A percentile compares a stretch with the other conserved stretches of the same genome.
These are phyloP conservation scores for Puya raimondii DNA, from an alignment of 176 grass and related monocot genomes.

Conservation along the genomic window DNA sequence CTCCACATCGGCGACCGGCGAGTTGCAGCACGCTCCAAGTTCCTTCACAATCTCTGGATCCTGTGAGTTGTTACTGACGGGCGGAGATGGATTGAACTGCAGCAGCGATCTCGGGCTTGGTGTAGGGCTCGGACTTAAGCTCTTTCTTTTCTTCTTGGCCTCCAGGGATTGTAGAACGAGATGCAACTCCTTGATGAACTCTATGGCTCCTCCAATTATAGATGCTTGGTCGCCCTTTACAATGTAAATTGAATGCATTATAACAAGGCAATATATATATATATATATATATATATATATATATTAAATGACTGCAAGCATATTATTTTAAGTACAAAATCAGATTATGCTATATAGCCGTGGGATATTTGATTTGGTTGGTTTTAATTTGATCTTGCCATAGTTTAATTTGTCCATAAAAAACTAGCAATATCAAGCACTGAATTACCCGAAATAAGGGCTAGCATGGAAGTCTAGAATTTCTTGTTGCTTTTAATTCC, in stretches of 20 bases:
- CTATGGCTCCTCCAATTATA: slow-evolving; percentile 89
- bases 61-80: slow-evolving; percentile 21
- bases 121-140: slow-evolving; percentile 31
- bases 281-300: no score
- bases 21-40: slow-evolving; percentile 87
- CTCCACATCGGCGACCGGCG: slow-evolving; percentile 72
- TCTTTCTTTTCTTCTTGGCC: slow-evolving; percentile 64
- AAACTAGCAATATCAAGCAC: no score
- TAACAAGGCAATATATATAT: neutral
- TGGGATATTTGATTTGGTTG: no score
- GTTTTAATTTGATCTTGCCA: no score
- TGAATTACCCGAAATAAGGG: no score
- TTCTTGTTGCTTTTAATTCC: no score
- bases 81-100: slow-evolving; percentile 49
- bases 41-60: slow-evolving; percentile 37
- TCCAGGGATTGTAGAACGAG: slow-evolving; percentile 64
- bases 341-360: no score
- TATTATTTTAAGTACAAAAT: no score
- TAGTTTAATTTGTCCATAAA: no score
- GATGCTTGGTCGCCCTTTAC: slow-evolving; percentile 79
- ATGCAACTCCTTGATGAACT: slow-evolving; percentile 90
- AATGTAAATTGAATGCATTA: neutral
- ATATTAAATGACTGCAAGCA: no score
- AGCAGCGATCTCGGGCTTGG: slow-evolving; percentile 28
- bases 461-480: no score